A percentile compares a stretch with the other conserved stretches of the same genome.
Evolutionary conservation across 2,329 filamentous ascomycete species (phyloP).

Genomic region (Ceratocystis lukuohia): DNA sequence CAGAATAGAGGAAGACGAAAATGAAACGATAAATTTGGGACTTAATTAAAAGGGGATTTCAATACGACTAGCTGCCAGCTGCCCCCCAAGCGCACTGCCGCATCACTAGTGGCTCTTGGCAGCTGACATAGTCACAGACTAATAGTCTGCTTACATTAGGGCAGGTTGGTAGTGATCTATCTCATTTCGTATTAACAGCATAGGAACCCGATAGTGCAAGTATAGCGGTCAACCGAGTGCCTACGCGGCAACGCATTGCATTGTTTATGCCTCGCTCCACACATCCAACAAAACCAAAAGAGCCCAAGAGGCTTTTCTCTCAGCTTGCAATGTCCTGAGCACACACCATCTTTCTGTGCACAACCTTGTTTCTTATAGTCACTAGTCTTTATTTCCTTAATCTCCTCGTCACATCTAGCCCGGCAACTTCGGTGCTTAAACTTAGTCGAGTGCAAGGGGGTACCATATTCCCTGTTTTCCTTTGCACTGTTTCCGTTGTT

Average conservation of each 20-base stretch:
- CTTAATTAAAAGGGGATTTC: neutral
- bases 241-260: neutral
- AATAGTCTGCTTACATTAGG: neutral
- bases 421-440: conserved; percentile 1
- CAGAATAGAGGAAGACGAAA: neutral
- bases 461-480: neutral
- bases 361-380: neutral
- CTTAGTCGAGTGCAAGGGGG: neutral
- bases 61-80: neutral
- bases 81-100: neutral
- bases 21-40: neutral
- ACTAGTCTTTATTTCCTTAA: neutral
- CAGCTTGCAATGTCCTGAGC: neutral
- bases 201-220: neutral
- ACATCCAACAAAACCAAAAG: neutral
- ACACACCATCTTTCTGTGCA: neutral
- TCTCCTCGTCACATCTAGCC: neutral
- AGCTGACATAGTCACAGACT: neutral
- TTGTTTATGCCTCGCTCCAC: neutral
- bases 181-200: neutral
- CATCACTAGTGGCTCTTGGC: neutral
- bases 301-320: neutral
- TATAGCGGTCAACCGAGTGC: neutral
- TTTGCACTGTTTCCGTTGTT: neutral
- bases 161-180: neutral